phyloP scores from a whole-genome alignment of 306 rosid species.

The Gastrolobium bilobum region DNA sequence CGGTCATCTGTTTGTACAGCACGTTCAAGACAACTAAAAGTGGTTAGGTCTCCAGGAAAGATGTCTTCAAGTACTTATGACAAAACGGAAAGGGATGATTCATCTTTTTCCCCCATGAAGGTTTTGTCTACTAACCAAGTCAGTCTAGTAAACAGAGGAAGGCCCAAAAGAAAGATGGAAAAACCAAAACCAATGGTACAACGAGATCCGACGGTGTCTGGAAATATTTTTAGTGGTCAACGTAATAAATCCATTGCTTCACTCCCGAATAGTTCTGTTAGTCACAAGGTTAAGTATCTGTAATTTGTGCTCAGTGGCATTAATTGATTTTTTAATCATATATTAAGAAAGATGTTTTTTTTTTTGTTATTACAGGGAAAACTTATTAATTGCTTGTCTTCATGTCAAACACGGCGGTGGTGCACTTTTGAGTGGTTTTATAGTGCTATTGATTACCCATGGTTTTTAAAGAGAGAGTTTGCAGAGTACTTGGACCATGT shows the following conservation, averaged over 20 bases:
- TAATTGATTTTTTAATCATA: constrained; percentile 40
- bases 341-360: constrained; percentile 12
- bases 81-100: constrained; percentile 62
- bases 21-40: constrained; percentile 63
- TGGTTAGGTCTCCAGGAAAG: constrained; percentile 58
- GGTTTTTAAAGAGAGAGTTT: constrained; percentile 97
- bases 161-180: constrained; percentile 70
- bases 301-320: constrained; percentile 38
- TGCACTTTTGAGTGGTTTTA: constrained; percentile 96
- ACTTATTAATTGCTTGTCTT: constrained; percentile 75
- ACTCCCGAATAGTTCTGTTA: constrained; percentile 44
- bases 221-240: constrained; percentile 53
- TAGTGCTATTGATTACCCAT: constrained; percentile 94
- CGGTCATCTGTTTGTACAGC: constrained; percentile 65
- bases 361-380: constrained; percentile 65
- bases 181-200: constrained; percentile 57
- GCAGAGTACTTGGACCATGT: constrained; percentile 92
- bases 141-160: constrained; percentile 57
- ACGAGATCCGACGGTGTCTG: constrained; percentile 55
- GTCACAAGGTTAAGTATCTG: constrained; percentile 64
- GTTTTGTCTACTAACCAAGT: constrained; percentile 60
- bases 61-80: constrained; percentile 57
- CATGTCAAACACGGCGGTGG: constrained; percentile 79
- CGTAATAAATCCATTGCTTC: constrained; percentile 49
- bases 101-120: constrained; percentile 56